These are phyloP conservation scores for Suhomyces chickasaworum DNA, from an alignment of 1,139 yeast species.

Conservation along the genomic window DNA sequence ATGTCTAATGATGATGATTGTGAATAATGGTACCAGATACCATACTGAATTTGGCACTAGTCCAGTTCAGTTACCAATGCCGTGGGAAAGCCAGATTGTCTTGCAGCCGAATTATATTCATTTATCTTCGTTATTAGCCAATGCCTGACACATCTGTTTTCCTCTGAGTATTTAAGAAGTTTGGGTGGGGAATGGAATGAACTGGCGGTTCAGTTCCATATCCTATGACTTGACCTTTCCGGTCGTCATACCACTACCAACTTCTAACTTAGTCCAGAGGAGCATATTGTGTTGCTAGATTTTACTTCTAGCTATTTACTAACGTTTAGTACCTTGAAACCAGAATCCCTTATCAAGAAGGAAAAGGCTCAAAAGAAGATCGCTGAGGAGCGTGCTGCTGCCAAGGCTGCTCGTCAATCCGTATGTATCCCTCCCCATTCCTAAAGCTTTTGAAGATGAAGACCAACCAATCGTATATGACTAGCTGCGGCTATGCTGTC, in stretches of 20 bases:
- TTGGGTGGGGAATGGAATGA: slow-evolving; percentile 43
- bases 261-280: slow-evolving; percentile 19
- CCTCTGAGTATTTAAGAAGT: slow-evolving; percentile 40
- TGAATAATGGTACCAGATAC: slow-evolving; percentile 6
- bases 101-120: slow-evolving; percentile 40
- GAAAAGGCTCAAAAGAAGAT: slow-evolving; percentile 87
- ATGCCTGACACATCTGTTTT: slow-evolving; percentile 54
- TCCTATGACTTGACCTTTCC: slow-evolving; percentile 29
- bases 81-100: slow-evolving; percentile 51
- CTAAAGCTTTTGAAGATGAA: slow-evolving; percentile 56
- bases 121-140: slow-evolving; percentile 35
- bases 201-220: slow-evolving; percentile 50
- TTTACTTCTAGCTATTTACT: slow-evolving; percentile 25
- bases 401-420: slow-evolving; percentile 81
- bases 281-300: slow-evolving; percentile 17
- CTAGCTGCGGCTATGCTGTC: slow-evolving; percentile 94
- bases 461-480: slow-evolving; percentile 60
- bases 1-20: slow-evolving; percentile 12
- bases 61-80: slow-evolving; percentile 18
- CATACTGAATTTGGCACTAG: not conserved
- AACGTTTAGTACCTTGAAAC: slow-evolving; percentile 57
- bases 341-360: slow-evolving; percentile 97
- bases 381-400: slow-evolving; percentile 86
- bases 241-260: slow-evolving; percentile 16
- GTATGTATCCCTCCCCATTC: slow-evolving; percentile 58